Base-by-base conservation (phyloP, 768 basidiomycete genomes). In the Lactarius evosmus region DNA sequence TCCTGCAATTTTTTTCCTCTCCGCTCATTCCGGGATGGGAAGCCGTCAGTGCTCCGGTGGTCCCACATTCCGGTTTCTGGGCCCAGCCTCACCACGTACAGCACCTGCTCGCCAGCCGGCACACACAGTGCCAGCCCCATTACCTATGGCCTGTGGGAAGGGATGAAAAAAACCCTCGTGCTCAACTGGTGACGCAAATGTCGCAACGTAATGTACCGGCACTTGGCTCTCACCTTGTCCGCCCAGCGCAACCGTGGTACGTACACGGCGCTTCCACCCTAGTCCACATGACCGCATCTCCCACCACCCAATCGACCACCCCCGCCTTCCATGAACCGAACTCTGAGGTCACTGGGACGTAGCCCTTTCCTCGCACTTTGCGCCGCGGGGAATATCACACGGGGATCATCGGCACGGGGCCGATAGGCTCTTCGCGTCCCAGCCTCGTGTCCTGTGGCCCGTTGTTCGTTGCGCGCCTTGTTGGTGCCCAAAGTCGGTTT, bases 401-500 rank as follows among this genome's bases (percentile, higher is more conserved):
- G 27, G 51, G 27, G 22, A 32, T 52, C 46, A 17, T 40, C 49
- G 44, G 44, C 22, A 55, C 46, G 46, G 46, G 46, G 46, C 46
- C 46, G 46, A 49, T 49, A 16, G 46, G 22, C 40, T 30, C 40
- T 46, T 53, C 19, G 46, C 38, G 17, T 52, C 50, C 16, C 27
- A 30, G 16, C 50, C 50, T 52, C 50, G 19, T 19, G 50, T 52
- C 16, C 8, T 11, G 30, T 52, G n/a, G 30, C 56, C 11, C n/a
- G 16, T 56, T 40, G 46, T 32, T 32, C 32, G 41, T 9, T 11
- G 46, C 11, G 30, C 56, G 14, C 46, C 16, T 62, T 38, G 44
- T 30, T 40, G 52, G 40, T 7, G 3, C 11, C 62, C 62, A 52
- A 58, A 58, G 11, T 52, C n/a, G 56, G 62, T 44, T 52, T 63